Conservation (phyloP, 345 rosid genomes). For the Anastatica hierochuntica region DNA sequence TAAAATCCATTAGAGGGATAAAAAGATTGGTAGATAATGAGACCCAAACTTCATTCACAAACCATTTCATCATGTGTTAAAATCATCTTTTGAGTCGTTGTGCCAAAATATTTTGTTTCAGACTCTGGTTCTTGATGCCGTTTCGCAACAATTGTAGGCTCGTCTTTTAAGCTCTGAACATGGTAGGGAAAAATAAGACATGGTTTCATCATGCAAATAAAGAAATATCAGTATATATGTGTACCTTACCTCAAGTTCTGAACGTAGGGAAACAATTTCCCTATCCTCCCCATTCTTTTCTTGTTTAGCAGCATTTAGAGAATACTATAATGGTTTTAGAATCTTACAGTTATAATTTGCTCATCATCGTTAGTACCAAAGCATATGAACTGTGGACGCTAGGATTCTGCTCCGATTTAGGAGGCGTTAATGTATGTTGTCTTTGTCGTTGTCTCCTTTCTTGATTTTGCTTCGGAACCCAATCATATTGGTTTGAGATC, state of each 20-base stretch:
- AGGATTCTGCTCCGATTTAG: too few species aligned
- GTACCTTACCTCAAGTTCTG: slow-evolving; percentile 70
- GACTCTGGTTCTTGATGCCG: slow-evolving; percentile 78
- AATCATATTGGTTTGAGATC: too few species aligned
- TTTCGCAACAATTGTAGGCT: slow-evolving; percentile 46
- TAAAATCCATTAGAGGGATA: too few species aligned
- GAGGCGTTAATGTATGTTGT: too few species aligned
- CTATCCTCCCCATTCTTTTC: slow-evolving; percentile 63
- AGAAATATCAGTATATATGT: slow-evolving; percentile 12
- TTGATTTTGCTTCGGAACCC: too few species aligned
- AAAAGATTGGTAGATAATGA: slow-evolving; percentile 8
- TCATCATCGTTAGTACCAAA: too few species aligned
- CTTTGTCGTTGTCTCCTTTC: too few species aligned
- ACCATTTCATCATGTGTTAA: slow-evolving; percentile 94
- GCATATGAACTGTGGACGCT: too few species aligned
- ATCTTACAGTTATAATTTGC: too few species aligned
- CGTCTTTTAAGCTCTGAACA: slow-evolving; percentile 66
- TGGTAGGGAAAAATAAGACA: slow-evolving; percentile 11
- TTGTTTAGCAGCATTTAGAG: slow-evolving; percentile 80
- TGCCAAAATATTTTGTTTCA: slow-evolving; percentile 71
- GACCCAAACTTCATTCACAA: slow-evolving; percentile 17
- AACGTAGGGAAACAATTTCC: slow-evolving; percentile 57
- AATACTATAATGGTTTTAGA: too few species aligned
- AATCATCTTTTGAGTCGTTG: slow-evolving; percentile 91
- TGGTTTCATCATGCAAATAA: slow-evolving; percentile 14